Percentiles rank a stretch among this genome's conserved stretches.
Evolutionary conservation across 768 basidiomycete genomes (phyloP).

Genomic region (Tricholoma sp.): DNA sequence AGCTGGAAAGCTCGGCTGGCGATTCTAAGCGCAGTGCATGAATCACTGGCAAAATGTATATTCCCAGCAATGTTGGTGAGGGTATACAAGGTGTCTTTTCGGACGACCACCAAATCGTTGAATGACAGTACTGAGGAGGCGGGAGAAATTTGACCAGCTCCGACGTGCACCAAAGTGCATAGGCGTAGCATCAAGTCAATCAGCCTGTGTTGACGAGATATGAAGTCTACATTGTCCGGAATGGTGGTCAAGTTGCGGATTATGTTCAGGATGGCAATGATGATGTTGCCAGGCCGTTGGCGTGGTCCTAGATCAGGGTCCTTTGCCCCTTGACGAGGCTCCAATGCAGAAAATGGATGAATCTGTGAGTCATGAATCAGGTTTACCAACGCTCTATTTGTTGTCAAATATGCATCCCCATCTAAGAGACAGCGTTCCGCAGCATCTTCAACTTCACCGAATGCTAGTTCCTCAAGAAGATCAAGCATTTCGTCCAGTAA

Average conservation of each 20-base stretch:
- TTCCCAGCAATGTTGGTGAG: slow-evolving; percentile 55
- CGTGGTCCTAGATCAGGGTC: slow-evolving; percentile 48
- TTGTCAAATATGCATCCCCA: slow-evolving; percentile 39
- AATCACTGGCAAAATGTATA: slow-evolving; percentile 43
- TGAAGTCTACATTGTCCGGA: slow-evolving; percentile 61
- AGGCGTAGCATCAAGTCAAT: slow-evolving; percentile 65
- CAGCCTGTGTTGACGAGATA: slow-evolving; percentile 60
- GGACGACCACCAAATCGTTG: slow-evolving; percentile 62
- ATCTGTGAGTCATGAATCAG: slow-evolving; percentile 52
- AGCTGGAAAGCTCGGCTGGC: slow-evolving; percentile 59
- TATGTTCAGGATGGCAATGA: slow-evolving; percentile 71
- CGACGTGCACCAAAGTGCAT: slow-evolving; percentile 42
- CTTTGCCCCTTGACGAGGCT: slow-evolving; percentile 42
- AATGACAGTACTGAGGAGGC: slow-evolving; percentile 60
- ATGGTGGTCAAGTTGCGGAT: slow-evolving; percentile 82
- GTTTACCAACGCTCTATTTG: slow-evolving; percentile 62
- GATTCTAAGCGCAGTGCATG: slow-evolving; percentile 40
- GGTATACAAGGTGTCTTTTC: slow-evolving; percentile 72
- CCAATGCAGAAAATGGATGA: slow-evolving; percentile 55
- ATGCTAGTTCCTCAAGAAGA: slow-evolving; percentile 77
- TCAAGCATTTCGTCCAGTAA: slow-evolving; percentile 85
- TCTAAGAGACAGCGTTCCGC: slow-evolving; percentile 20
- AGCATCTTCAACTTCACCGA: slow-evolving; percentile 41
- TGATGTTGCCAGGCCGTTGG: slow-evolving; percentile 63
- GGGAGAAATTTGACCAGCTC: slow-evolving; percentile 33